phyloP scores from a whole-genome alignment of 2,329 filamentous ascomycete genomes.

The Scortechinia acanthostroma region DNA sequence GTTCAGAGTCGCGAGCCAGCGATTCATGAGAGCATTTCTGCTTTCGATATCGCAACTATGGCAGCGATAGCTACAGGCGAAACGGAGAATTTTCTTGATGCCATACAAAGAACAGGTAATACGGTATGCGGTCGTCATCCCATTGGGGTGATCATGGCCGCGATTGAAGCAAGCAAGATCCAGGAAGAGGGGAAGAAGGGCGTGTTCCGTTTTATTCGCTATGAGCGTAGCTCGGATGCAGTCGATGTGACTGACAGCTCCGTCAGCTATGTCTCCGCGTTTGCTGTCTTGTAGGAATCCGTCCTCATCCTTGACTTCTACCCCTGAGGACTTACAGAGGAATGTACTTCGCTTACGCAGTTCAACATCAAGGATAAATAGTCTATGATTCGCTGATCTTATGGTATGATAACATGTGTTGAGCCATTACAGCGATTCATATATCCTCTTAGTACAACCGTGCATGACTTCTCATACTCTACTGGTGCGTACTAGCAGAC shows the following conservation, averaged over 20 bases:
- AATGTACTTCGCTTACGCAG: no score
- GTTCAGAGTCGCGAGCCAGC: not conserved
- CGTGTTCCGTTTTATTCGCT: not conserved
- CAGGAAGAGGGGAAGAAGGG: not conserved
- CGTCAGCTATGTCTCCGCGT: not conserved
- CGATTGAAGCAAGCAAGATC: not conserved
- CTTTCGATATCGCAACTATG: not conserved
- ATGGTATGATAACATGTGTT: no score
- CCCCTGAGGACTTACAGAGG: constrained; percentile 16
- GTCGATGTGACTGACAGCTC: not conserved
- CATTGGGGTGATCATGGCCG: constrained; percentile 1
- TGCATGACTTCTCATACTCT: no score
- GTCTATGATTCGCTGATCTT: no score
- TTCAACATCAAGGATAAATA: no score
- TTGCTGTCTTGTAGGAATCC: not conserved
- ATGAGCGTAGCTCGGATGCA: not conserved
- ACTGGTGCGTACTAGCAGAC: no score
- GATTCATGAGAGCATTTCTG: not conserved
- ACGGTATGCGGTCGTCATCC: constrained; percentile 1
- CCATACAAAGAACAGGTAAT: not conserved
- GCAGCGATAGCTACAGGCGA: not conserved
- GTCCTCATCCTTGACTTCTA: no score
- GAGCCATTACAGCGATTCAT: no score
- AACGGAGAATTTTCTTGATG: not conserved
- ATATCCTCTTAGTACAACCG: no score